These are phyloP conservation scores for Microstegium vimineum DNA, from an alignment of 176 grass and related monocot species.

Conservation along the genomic window DNA sequence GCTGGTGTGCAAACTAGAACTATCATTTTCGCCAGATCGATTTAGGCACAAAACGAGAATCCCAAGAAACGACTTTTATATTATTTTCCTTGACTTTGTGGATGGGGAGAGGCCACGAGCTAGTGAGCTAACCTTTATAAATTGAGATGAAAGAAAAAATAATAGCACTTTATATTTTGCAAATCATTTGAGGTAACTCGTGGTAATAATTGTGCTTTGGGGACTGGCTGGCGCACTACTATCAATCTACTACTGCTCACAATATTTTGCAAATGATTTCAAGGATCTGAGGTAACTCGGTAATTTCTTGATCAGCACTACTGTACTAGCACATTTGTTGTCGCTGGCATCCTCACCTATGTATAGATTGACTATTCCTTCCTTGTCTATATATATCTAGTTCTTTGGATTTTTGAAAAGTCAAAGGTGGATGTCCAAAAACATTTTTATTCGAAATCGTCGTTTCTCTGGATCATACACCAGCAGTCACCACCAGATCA, in stretches of 20 bases:
- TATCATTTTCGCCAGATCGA: conserved; percentile 31
- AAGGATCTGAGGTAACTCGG: conserved; percentile 7
- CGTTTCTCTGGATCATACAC: neutral
- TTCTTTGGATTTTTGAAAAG: neutral
- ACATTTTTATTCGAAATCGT: neutral
- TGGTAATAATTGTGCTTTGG: too few relatives aligned
- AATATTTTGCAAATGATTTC: neutral
- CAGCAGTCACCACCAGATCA: neutral
- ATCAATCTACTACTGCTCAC: neutral
- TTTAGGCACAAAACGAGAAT: conserved; percentile 11
- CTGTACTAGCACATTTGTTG: neutral
- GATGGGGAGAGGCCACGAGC: neutral
- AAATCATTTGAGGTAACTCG: too few relatives aligned
- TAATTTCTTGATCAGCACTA: neutral
- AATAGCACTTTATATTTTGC: too few relatives aligned
- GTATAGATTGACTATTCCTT: neutral
- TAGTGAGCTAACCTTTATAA: neutral
- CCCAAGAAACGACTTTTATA: neutral
- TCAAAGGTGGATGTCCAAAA: neutral
- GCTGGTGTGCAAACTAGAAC: neutral
- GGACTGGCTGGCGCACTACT: neutral
- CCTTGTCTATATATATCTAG: neutral
- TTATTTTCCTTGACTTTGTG: neutral
- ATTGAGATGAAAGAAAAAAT: neutral
- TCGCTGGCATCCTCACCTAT: neutral